These are phyloP conservation scores for Yamadazyma kitorensis DNA, from an alignment of 805 yeast species.

Conservation along the genomic window DNA sequence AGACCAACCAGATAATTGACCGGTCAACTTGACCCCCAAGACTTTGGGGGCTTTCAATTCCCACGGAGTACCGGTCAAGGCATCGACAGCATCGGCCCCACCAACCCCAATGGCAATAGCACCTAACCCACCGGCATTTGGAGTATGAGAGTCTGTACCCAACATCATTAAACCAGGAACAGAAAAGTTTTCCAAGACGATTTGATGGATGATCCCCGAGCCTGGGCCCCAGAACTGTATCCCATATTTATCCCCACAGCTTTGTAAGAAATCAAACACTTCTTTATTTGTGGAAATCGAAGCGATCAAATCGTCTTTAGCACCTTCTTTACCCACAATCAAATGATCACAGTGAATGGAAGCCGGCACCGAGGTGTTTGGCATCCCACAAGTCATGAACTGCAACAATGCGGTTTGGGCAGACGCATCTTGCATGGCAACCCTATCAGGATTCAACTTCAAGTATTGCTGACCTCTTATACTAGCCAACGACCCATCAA, in stretches of 20 bases:
- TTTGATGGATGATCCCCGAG: slow-evolving; percentile 97
- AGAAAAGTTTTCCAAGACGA: slow-evolving; percentile 92
- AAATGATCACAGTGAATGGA: slow-evolving; percentile 98
- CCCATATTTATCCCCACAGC: slow-evolving; percentile 92
- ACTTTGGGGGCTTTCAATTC: slow-evolving; percentile 96
- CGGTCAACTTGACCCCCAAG: slow-evolving; percentile 91
- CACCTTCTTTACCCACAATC: slow-evolving; percentile 95
- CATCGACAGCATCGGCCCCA: slow-evolving; percentile 99
- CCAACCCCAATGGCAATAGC: slow-evolving; percentile 99
- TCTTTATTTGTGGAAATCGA: slow-evolving; percentile 88
- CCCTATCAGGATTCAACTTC: slow-evolving; percentile 94
- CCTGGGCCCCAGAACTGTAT: slow-evolving; percentile 99
- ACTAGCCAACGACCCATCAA: slow-evolving; percentile 47
- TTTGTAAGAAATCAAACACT: slow-evolving; percentile 90
- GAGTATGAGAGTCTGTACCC: slow-evolving; percentile 98
- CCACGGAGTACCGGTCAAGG: slow-evolving; percentile 96
- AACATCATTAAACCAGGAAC: slow-evolving; percentile 97
- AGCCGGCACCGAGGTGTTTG: slow-evolving; percentile 85
- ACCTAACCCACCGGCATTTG: slow-evolving; percentile 98
- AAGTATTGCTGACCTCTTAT: slow-evolving; percentile 87
- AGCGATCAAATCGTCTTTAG: slow-evolving; percentile 72
- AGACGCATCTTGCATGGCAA: slow-evolving; percentile 99
- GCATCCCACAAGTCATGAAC: slow-evolving; percentile 95
- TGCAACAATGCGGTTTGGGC: slow-evolving; percentile 99
- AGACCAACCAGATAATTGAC: slow-evolving; percentile 87